Base-by-base conservation (phyloP, 176 grass and related monocot species). In the Cenchrus americanus region DNA sequence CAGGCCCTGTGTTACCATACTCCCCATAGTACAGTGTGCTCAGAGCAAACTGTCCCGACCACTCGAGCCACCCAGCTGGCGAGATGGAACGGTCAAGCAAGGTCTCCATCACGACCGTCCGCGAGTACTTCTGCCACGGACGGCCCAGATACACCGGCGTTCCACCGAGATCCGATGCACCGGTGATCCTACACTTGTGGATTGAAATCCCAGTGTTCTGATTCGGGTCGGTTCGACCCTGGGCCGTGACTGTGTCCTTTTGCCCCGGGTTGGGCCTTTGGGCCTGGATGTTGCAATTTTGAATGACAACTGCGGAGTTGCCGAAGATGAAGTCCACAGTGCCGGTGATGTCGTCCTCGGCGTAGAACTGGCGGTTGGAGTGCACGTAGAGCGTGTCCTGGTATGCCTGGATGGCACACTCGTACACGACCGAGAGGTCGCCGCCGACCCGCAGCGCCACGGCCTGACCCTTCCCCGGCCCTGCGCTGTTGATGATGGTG, bases 311-410 rank as follows among this genome's bases (percentile, higher is more conserved):
- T 0, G 89, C 91, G 0, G 96, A 82, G 83, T 98, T 92, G 60
- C 93, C 93, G 64, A 95, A 98, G 73, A 94, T 86, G 80, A 98
- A 94, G 69, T 98, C 96, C 24, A 98, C 87, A 0, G 91, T 94
- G 46, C 93, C 89, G 2, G 87, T 73, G 80, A 98, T 92, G 63
- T 75, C 81, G 1, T 48, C 50, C 8, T 82, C 77, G 14, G 75
- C 11, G n/a, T 80, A 90, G 87, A 98, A 95, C 50, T 95, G 96
- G 2, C 89, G 91, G 80, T 87, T 91, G 47, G 96, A 98, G 87
- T 88, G 85, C 6, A 47, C 32, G 48, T 92, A 93, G 40, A 98
- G 91, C 0, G 96, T 93, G 80, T 95, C 93, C 59, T 98, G 96
- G 69, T 93, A 92, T 2, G 80, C 96, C 69, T 93, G 62, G 50